Evolutionary conservation across 2,329 filamentous ascomycete genomes (phyloP), one percentile per base, ranked within the genome.

Genomic region (Capronia epimyces): DNA sequence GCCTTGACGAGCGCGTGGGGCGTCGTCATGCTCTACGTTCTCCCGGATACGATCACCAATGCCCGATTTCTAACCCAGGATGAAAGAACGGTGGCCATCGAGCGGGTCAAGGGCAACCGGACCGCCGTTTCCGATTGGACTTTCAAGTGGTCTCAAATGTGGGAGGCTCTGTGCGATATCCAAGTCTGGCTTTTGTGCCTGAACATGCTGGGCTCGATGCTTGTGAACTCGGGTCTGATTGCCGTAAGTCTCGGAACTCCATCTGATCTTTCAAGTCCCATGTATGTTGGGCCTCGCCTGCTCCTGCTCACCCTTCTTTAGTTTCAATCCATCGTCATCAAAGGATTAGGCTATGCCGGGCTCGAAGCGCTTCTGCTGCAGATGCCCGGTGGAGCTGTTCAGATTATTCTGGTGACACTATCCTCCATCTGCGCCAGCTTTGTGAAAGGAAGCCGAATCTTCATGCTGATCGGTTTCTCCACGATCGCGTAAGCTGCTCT

Each of bases 61-160:
- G 63, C 63, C 1, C 52, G 47, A 6, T 64, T 63, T 24, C 59
- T 65, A 8, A 60, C 56, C 0, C 53, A 62, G 3, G 53, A 58
- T 34, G 59, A 64, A 48, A 52, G 50, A 13, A 27, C 43, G 12
- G 60, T 62, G 21, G 63, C 63, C 2, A 43, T 58, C 1, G 58
- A 62, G 21, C 52, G 63, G 2, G 34, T 65, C 21, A 58, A 53
- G 21, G 49, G 54, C 6, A 65, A 65, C 15, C 49, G 61, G 18
- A 59, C 61, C 1, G 63, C 63, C 2, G 60, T 55, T 36, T 64
- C 64, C 31, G 75, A 75, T 53, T 71, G 66, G 1, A 67, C 72
- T 39, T 72, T 71, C 62, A 75, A 75, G 52, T 57, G 62, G n/a
- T 57, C 61, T 2, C 74, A 76, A 49, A 64, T 74, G 15, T 57